Evolutionary conservation across 1,284 basidiomycete genomes (phyloP), one percentile per base, ranked within the genome.

Genomic region (Ustilago sp.): DNA sequence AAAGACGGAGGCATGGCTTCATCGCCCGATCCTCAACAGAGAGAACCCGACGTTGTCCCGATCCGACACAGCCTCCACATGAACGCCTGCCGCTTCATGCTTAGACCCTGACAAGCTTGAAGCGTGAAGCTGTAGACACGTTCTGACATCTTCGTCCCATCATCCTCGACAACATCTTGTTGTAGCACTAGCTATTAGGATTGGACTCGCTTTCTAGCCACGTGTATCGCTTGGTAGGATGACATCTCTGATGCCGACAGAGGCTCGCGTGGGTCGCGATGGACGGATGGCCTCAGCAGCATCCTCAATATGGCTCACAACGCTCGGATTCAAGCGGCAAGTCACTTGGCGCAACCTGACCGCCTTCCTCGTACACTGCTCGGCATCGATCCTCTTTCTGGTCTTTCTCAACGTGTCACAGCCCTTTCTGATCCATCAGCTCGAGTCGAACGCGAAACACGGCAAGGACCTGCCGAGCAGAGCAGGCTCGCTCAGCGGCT

Each of bases 351-450:
- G 69, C 19, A 80, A 80, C 23, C 66, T 68, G 13, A 56, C 47
- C 6, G 59, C 77, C 15, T 80, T 81, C 35, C 59, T 81, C 12
- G 39, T 80, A 11, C 79, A 81, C 54, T 74, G 73, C 23, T 65
- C 74, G 8, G 63, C 67, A 12, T 81, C 79, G 0, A 80, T 81
- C 63, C 68, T 81, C 35, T 81, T 81, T 19, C 47, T 81, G 38
- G 80, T 81, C 57, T 81, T 80, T 17, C 68, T 81, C 53, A 81
- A 81, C 48, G 62, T 75, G 0, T 66, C 64, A 4, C 80, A 81
- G 59, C 78, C 80, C 2, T 81, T 81, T 28, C n/a, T 80, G 15
- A 75, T 81, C n/a, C 66, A 80, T 54, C 80, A 80, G 56, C 65
- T 81, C 41, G 68, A 74, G 19, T 70, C 58, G 19, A 59, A 6